Conservation (phyloP, 495 filamentous ascomycete genomes). For the Pyronema omphalodes region DNA sequence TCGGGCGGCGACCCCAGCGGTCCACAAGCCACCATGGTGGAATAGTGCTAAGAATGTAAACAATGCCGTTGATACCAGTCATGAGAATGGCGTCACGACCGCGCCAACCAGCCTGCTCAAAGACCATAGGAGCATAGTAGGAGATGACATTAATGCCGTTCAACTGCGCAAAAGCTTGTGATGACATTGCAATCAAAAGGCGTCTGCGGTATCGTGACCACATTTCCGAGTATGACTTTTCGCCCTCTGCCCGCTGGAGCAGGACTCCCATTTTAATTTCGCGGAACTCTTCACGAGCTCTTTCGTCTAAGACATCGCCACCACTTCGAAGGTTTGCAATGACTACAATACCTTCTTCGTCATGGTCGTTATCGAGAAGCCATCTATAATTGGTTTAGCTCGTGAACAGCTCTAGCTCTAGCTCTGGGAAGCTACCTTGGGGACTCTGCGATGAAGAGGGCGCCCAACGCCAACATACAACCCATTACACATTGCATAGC, state of each 20-base stretch:
- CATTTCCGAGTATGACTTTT: conserved; percentile 84
- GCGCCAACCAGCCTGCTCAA: conserved; percentile 85
- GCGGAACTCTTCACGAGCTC: conserved; percentile 82
- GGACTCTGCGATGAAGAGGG: conserved; percentile 86
- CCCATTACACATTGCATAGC: conserved; percentile 94
- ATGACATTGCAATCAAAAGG: conserved; percentile 97
- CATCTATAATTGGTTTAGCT: conserved; percentile 39
- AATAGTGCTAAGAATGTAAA: conserved; percentile 76
- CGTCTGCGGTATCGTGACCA: conserved; percentile 80
- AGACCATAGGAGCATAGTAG: conserved; percentile 92
- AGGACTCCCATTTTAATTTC: conserved; percentile 98
- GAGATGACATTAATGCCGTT: conserved; percentile 99
- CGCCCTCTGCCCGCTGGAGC: conserved; percentile 80
- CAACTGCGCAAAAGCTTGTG: conserved; percentile 82
- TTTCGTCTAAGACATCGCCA: conserved; percentile 80
- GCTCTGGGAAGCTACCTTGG: conserved; percentile 44
- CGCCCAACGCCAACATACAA: conserved; percentile 59
- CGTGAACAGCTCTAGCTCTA: neutral
- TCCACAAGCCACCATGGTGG: conserved; percentile 98
- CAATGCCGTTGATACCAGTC: conserved; percentile 91
- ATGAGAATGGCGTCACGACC: conserved; percentile 84
- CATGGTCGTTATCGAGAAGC: conserved; percentile 93
- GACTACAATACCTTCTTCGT: conserved; percentile 94
- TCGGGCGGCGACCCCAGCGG: conserved; percentile 72
- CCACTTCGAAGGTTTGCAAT: conserved; percentile 94